Evolutionary conservation across 768 basidiomycete species (phyloP).

Genomic region (Pleurotus djamor): DNA sequence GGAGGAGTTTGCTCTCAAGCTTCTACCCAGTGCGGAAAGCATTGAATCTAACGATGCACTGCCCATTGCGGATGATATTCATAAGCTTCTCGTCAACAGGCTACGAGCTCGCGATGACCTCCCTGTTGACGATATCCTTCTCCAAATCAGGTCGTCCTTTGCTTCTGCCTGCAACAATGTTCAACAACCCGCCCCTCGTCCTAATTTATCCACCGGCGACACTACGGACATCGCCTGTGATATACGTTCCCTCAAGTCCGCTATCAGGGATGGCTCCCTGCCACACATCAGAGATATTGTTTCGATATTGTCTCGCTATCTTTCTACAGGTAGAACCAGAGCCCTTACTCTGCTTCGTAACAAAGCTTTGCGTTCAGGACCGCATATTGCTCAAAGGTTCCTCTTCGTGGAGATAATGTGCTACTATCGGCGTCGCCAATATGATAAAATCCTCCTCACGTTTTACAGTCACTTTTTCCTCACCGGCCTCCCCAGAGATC

Average conservation of each 20-base stretch:
- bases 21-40: conserved; percentile 22
- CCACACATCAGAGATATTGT: conserved; percentile 13
- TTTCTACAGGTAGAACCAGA: conserved; percentile 26
- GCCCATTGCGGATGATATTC: not conserved
- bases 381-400: conserved; percentile 6
- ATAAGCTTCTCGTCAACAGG: not conserved
- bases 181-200: too few species aligned
- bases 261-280: conserved; percentile 20
- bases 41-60: not conserved
- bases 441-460: conserved; percentile 33
- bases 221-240: not conserved
- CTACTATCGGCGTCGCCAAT: conserved; percentile 24
- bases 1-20: conserved; percentile 36
- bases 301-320: conserved; percentile 32
- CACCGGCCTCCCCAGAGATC: conserved; percentile 47
- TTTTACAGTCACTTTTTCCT: conserved; percentile 52
- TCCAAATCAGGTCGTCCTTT: too few species aligned
- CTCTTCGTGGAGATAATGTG: conserved; percentile 43
- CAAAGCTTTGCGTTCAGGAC: conserved; percentile 18
- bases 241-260: conserved; percentile 2
- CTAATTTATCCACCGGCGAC: too few species aligned
- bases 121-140: too few species aligned
- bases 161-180: too few species aligned
- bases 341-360: conserved; percentile 31
- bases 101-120: not conserved